phyloP scores from a whole-genome alignment of 1,284 basidiomycete genomes.

The Tilletia indica region DNA sequence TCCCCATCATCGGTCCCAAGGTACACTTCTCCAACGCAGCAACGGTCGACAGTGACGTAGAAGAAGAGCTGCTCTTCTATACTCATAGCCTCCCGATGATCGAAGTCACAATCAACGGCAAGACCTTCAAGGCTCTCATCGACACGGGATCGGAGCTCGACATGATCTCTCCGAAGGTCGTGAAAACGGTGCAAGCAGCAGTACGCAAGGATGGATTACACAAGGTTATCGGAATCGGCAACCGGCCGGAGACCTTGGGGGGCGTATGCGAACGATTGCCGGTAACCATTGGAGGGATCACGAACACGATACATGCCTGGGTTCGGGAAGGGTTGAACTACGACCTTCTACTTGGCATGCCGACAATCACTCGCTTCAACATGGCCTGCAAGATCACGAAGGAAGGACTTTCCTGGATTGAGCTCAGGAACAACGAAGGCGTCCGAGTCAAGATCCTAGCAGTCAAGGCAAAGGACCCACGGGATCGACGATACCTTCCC shows the following conservation, averaged over 20 bases:
- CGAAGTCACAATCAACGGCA: background rate
- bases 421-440: background rate
- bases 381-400: background rate
- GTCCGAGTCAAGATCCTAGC: background rate
- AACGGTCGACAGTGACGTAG: too few species aligned
- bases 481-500: background rate
- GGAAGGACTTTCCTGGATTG: background rate
- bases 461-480: background rate
- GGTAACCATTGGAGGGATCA: background rate
- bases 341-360: background rate
- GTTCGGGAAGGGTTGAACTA: background rate
- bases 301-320: background rate
- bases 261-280: background rate
- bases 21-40: too few species aligned
- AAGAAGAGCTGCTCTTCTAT: background rate
- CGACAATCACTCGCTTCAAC: background rate
- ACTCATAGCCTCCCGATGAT: background rate
- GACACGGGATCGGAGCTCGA: background rate
- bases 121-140: background rate
- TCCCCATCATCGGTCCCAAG: too few species aligned
- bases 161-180: background rate
- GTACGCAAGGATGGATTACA: background rate
- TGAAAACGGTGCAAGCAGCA: background rate
- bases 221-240: background rate
- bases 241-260: background rate